Base-by-base conservation (phyloP, 1,139 yeast genomes). In the Zygoascus sp. region DNA sequence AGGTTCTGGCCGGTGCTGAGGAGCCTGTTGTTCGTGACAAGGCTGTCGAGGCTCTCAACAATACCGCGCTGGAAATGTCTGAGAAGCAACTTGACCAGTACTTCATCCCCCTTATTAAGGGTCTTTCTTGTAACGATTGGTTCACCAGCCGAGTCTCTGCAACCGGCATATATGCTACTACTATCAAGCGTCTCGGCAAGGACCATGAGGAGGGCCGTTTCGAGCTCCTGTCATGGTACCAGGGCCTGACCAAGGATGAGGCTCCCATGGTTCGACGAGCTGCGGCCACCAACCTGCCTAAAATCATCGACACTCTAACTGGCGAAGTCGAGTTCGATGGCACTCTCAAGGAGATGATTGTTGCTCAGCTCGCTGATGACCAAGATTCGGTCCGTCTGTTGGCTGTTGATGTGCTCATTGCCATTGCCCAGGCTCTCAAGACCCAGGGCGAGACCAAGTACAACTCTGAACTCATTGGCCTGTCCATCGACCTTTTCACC, bases 211-310 rank as follows among this genome's bases (percentile, higher is more conserved):
- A 74, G 19, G 49, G 39, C 16, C 45, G 34, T 13, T 21, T 39
- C 4, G 82, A 81, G 44, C 73, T 92, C 52, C 74, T 89, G 53
- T 74, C 76, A 40, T 66, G 83, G 48, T 90, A 83, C 65, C 73
- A 80, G 53, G 83, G 81, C 57, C 73, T 92, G 56, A 79, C 87
- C 44, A 77, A 78, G 53, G 98, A 94, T 66, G 98, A 94, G 53
- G 88, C 96, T 20, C 99, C 99, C 50, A 90, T 94, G 97, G 98
- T 92, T 32, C 81, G 97, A 67, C 81, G 97, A 63, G 84, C 96
- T 15, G 95, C 97, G 15, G 97, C 96, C 8, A 79, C 81, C 38
- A 80, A 84, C 63, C 75, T 92, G 56, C 96, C 97, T 1, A 71
- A 68, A 40, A 70, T 90, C 49, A 79, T 90, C 55, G 78, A 80